Percentiles rank a stretch among this genome's conserved stretches.
phyloP scores from a whole-genome alignment of 2,329 filamentous ascomycete species.

The Tothia fuscella region DNA sequence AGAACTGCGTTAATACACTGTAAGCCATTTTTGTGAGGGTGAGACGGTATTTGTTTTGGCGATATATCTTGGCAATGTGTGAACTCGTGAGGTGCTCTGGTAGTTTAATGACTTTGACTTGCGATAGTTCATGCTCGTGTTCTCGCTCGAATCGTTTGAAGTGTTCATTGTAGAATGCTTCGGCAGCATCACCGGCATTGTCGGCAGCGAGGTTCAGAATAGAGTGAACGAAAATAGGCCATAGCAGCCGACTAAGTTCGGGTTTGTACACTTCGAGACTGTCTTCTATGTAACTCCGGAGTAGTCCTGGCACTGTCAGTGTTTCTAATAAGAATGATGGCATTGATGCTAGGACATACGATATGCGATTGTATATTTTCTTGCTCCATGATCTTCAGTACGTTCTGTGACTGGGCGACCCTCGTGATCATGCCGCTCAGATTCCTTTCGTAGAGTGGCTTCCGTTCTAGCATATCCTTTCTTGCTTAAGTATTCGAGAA shows the following conservation, averaged over 20 bases:
- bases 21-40: conserved; percentile 80
- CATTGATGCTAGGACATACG: conserved; percentile 23
- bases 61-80: conserved; percentile 66
- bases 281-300: conserved; percentile 78
- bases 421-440: conserved; percentile 67
- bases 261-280: conserved; percentile 94
- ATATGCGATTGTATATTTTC: conserved; percentile 67
- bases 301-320: conserved; percentile 37
- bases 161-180: conserved; percentile 60
- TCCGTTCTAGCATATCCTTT: conserved; percentile 91
- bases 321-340: background rate
- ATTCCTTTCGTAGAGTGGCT: conserved; percentile 83
- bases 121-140: conserved; percentile 69
- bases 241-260: conserved; percentile 76
- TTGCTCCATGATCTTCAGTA: conserved; percentile 57
- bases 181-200: background rate
- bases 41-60: conserved; percentile 76
- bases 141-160: conserved; percentile 63
- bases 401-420: conserved; percentile 58
- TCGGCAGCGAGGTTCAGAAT: conserved; percentile 69
- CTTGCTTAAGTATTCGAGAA: conserved; percentile 92
- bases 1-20: conserved; percentile 70
- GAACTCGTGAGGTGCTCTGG: conserved; percentile 71
- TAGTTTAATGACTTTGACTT: conserved; percentile 60
- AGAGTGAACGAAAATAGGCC: conserved; percentile 91